Evolutionary conservation across 208 protist species (phyloP), one percentile per base, ranked within the genome.

Genomic region (Trypanosoma congolense): DNA sequence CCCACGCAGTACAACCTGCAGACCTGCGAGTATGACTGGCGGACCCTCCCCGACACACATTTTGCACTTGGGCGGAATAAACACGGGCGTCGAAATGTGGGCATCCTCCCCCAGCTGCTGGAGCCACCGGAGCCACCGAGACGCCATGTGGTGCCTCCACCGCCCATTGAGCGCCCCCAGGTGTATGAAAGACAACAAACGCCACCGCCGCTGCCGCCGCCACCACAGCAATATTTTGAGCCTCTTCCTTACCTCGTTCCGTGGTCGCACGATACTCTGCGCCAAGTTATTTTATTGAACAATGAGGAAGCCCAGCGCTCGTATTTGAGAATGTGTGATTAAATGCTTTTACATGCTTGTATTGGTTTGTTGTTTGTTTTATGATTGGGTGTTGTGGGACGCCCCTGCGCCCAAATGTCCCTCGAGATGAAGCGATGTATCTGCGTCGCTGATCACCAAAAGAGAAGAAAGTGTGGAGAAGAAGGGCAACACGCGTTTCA

Each of bases 21-120:
- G n/a, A 91, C 83, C 2, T 64, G 74, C 14, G 65, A 91, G 53
- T 91, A 87, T 43, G 62, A 91, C 57, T 87, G 83, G 80, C 68
- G 55, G 28, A 66, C 83, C 52, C 67, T 91, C 2, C 77, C 83
- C 2, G 70, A 90, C 51, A 73, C 58, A 16, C 71, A 86, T 49
- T 50, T 80, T 46, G 33, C 58, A 5, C 9, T 80, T 3, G 47
- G 49, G 1, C 31, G 33, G 38, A 45, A 55, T n/a, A 24, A 60
- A 46, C 71, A 59, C 0, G 48, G 64, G 10, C 21, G 60, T 9
- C 43, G 68, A 36, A 19, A 69, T 44, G 65, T 74, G n/a, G 47
- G 30, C 44, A 22, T 42, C 26, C 35, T 52, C 28, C 46, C 51
- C 16, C 22, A 45, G 33, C 12, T 38, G 33, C 33, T 16, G 12